A percentile compares a stretch with the other conserved stretches of the same genome.
Evolutionary conservation across 495 filamentous ascomycete genomes (phyloP).

Genomic region (Hypoxylon subgilvum): DNA sequence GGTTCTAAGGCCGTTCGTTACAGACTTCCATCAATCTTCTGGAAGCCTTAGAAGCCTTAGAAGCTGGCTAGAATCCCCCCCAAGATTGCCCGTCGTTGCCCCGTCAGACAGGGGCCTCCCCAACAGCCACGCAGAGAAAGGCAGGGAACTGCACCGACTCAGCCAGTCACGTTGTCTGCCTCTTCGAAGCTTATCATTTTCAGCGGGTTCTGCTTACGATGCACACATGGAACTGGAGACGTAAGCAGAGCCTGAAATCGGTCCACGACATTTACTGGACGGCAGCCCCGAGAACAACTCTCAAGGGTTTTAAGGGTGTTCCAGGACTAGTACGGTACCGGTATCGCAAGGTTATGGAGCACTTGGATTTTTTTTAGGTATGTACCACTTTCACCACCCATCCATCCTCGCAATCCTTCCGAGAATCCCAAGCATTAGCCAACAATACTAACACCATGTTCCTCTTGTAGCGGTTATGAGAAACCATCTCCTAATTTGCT

Average conservation of each 20-base stretch:
- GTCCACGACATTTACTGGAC: constrained; percentile 16
- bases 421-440: constrained; percentile 25
- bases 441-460: background rate
- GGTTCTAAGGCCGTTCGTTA: constrained; percentile 19
- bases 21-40: constrained; percentile 43
- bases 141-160: constrained; percentile 26
- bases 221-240: constrained; percentile 23
- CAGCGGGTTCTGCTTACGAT: constrained; percentile 37
- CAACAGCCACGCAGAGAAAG: constrained; percentile 30
- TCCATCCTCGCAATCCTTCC: constrained; percentile 25
- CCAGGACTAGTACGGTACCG: no score
- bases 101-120: constrained; percentile 28
- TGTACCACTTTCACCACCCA: constrained; percentile 22
- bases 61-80: constrained; percentile 36
- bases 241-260: constrained; percentile 36
- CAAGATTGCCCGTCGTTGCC: constrained; percentile 23
- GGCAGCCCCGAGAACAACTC: constrained; percentile 33
- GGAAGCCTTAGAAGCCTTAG: constrained; percentile 35
- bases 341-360: background rate
- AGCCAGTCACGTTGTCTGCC: constrained; percentile 24
- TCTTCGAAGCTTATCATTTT: constrained; percentile 32
- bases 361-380: background rate
- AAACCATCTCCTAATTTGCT: constrained; percentile 1
- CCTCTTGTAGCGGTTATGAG: background rate
- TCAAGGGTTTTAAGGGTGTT: no score